Percentiles rank a stretch among this genome's conserved stretches.
These are phyloP conservation scores for Salinomyces thailandicus DNA, from an alignment of 2,329 filamentous ascomycete species.

Conservation along the genomic window DNA sequence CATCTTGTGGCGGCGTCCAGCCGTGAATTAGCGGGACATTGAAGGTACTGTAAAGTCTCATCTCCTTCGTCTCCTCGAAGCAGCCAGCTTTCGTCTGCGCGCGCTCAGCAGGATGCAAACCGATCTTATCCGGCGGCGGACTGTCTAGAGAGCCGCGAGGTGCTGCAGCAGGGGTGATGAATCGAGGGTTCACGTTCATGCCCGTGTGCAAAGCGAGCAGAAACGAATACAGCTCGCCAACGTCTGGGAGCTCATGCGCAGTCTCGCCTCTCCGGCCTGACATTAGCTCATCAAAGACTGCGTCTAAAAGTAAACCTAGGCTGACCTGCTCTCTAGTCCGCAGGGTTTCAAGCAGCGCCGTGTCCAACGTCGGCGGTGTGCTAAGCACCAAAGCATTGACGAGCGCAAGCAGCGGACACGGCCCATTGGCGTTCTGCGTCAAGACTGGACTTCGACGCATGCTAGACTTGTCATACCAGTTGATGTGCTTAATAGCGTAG, in stretches of 20 bases:
- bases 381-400: constrained; percentile 87
- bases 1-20: constrained; percentile 66
- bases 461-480: constrained; percentile 65
- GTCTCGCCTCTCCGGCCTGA: constrained; percentile 59
- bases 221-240: constrained; percentile 79
- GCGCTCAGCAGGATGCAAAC: constrained; percentile 26
- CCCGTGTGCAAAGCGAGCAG: constrained; percentile 82
- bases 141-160: constrained; percentile 17
- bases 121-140: constrained; percentile 23
- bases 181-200: constrained; percentile 95
- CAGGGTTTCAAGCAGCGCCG: constrained; percentile 67
- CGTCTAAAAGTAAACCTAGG: constrained; percentile 72
- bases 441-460: constrained; percentile 74
- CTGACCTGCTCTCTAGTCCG: constrained; percentile 78
- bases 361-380: constrained; percentile 55
- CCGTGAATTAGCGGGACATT: constrained; percentile 82
- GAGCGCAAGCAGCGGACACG: constrained; percentile 82
- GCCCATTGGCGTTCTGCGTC: constrained; percentile 87
- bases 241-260: constrained; percentile 62
- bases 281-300: constrained; percentile 87
- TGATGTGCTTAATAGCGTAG: constrained; percentile 86
- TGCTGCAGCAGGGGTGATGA: constrained; percentile 45
- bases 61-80: constrained; percentile 79
- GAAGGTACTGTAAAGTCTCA: constrained; percentile 86
- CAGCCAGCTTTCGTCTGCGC: constrained; percentile 51